Conservation (phyloP, 306 rosid species). For the Cicer chorassanicum region DNA sequence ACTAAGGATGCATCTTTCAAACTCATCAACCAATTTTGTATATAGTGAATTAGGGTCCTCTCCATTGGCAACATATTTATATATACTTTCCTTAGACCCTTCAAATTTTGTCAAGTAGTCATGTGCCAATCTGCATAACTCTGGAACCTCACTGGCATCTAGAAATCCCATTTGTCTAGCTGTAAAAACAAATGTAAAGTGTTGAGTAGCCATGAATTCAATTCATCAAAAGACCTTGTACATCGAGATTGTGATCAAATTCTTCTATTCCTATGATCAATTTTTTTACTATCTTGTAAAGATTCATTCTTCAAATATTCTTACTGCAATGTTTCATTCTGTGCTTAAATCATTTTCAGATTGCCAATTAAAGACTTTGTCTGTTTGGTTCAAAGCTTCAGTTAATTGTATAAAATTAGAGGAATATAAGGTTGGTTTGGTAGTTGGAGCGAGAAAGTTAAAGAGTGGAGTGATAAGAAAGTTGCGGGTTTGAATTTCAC, state of each 20-base stretch:
- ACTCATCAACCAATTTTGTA: conserved; percentile 59
- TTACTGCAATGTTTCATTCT: neutral
- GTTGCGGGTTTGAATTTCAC: no score
- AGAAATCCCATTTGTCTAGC: conserved; percentile 80
- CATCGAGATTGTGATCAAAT: neutral
- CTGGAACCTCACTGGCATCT: conserved; percentile 61
- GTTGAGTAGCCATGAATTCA: neutral
- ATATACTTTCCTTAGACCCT: conserved; percentile 62
- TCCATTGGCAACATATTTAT: conserved; percentile 54
- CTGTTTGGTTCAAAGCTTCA: neutral
- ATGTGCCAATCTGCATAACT: conserved; percentile 62
- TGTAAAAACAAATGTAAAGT: conserved; percentile 32
- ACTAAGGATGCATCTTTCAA: conserved; percentile 73
- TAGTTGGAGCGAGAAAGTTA: no score
- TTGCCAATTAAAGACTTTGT: neutral
- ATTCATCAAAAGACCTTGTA: neutral
- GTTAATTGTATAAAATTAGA: no score
- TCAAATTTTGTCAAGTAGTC: conserved; percentile 63
- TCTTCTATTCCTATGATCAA: neutral
- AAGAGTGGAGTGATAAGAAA: no score
- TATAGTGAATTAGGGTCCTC: conserved; percentile 52
- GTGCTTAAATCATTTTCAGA: neutral
- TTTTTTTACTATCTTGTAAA: neutral
- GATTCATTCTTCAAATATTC: neutral
- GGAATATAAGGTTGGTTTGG: no score